Percentiles rank a stretch among this genome's conserved stretches.
These are phyloP conservation scores for Fraxinus xanthoxyloides DNA, from an alignment of 305 asterid genomes.

Conservation along the genomic window DNA sequence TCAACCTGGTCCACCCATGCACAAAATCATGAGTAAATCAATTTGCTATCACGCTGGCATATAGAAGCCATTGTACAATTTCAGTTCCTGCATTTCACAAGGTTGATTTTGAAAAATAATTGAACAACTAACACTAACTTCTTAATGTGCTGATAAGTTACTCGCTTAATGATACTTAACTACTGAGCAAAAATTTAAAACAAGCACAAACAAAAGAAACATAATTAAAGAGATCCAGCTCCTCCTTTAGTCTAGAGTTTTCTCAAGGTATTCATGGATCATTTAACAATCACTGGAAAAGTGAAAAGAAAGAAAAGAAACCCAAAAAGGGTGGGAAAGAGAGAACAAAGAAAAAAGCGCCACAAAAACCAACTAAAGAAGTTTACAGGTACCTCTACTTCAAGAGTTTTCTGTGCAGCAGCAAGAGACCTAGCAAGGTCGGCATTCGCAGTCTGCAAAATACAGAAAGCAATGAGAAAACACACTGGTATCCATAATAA, in stretches of 20 bases:
- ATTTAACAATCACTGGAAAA: not conserved
- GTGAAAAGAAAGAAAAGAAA: not conserved
- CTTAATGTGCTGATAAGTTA: not conserved
- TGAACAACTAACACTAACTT: not conserved
- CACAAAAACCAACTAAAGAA: not conserved
- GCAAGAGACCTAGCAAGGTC: conserved; percentile 88
- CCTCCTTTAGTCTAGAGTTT: conserved; percentile 6
- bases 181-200: conserved; percentile 15
- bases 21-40: conserved; percentile 18
- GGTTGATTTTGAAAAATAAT: conserved; percentile 5
- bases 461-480: conserved; percentile 19
- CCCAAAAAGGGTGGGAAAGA: not conserved
- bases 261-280: conserved; percentile 13
- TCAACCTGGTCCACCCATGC: conserved; percentile 51
- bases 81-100: conserved; percentile 11
- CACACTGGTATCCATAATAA: not conserved
- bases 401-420: conserved; percentile 71
- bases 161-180: not conserved
- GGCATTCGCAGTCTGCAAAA: conserved; percentile 76
- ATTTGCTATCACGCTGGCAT: not conserved
- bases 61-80: not conserved
- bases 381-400: conserved; percentile 61
- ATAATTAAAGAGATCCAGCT: not conserved
- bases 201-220: conserved; percentile 6
- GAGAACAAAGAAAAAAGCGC: not conserved